Percentiles rank a stretch among this genome's conserved stretches.
phyloP scores from a whole-genome alignment of 2,329 filamentous ascomycete genomes.

The Epichloe bromicola region DNA sequence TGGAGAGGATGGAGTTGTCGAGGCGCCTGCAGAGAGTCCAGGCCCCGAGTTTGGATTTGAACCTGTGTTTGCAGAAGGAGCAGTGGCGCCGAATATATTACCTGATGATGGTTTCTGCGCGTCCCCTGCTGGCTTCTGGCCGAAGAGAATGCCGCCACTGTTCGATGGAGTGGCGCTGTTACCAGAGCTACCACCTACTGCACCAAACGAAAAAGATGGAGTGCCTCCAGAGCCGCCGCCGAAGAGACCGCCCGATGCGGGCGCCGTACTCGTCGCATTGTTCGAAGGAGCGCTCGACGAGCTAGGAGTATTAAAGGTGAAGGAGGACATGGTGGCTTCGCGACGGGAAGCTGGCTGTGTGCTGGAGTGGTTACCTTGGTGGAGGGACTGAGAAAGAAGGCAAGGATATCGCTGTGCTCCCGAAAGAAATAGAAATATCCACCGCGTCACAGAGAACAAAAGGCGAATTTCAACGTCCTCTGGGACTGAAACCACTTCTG shows the following conservation, averaged over 20 bases:
- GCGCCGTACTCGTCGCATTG: conserved; percentile 23
- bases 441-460: not conserved
- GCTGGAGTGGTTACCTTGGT: not conserved
- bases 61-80: conserved; percentile 15
- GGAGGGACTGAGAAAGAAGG: not conserved
- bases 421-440: not conserved
- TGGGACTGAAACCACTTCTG: not conserved
- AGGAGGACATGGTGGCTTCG: conserved; percentile 25
- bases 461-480: not conserved
- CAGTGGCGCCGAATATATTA: conserved; percentile 13
- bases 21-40: conserved; percentile 17
- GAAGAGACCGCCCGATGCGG: conserved; percentile 29
- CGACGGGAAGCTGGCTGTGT: not conserved
- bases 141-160: conserved; percentile 18
- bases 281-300: conserved; percentile 20
- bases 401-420: not conserved
- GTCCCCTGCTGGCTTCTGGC: conserved; percentile 16
- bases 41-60: conserved; percentile 12
- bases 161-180: conserved; percentile 17
- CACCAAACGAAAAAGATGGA: conserved; percentile 28
- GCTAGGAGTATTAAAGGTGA: conserved; percentile 24
- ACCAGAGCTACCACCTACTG: conserved; percentile 10
- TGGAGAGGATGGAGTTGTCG: conserved; percentile 9
- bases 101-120: conserved; percentile 17
- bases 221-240: conserved; percentile 18